Evolutionary conservation across 2,329 filamentous ascomycete genomes (phyloP), one percentile per base, ranked within the genome.

Genomic region (Chaetomium olivaceum): DNA sequence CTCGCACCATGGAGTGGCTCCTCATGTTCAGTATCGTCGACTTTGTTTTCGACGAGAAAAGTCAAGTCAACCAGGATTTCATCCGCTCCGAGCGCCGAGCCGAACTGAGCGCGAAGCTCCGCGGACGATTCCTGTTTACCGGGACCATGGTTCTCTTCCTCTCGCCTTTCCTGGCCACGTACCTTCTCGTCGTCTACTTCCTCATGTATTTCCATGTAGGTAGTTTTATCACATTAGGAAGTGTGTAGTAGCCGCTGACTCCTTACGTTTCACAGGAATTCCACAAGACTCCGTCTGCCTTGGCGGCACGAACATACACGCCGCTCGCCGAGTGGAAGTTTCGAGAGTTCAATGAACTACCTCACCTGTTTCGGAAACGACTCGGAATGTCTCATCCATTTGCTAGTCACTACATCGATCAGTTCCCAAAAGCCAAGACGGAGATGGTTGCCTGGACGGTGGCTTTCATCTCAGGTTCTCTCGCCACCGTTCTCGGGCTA

Each of bases 291-390:
- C 94, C 92, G 0, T 88, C 92, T 0, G 89, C 93, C 68, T 86
- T 97, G 46, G 91, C 91, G n/a, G 90, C 92, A 19, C 88, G 95
- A 50, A 89, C 93, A 70, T 99, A 97, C 75, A 98, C 94, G 0
- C 91, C 93, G 1, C 85, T 97, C 59, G 95, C 95, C 0, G 91
- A 97, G 76, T 99, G 95, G 95, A 98, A 97, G 73, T 97, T 99
- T 69, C 89, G 95, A 57, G 94, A 98, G 76, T 99, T 98, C 83
- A 99, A 99, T 73, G 95, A 99, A 77, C 83, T 99, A 1, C 90
- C 90, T 64, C 95, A 99, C 77, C 83, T 98, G 2, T 99, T 98
- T 73, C 87, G 93, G 67, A 91, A 94, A 69, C 88, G 95, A 23
- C 82, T 94, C 51, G 93, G 96, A 70, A 96, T 98, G 90, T 97